phyloP scores from a whole-genome alignment of 1,284 basidiomycete species.

The Apiotrichum montevideense region DNA sequence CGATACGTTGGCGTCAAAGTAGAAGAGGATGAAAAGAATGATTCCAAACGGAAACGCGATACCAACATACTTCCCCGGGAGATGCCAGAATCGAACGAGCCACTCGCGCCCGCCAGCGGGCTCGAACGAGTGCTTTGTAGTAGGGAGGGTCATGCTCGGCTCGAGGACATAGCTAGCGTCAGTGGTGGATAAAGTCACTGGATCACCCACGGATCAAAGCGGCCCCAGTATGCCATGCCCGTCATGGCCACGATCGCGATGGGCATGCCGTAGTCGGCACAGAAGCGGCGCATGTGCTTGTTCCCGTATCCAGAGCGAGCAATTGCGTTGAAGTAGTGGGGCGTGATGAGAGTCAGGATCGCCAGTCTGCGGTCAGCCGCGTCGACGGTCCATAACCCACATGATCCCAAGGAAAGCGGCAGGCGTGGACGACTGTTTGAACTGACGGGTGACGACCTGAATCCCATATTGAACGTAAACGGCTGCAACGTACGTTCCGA shows the following conservation, averaged over 20 bases:
- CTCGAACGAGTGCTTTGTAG: slow-evolving; percentile 58
- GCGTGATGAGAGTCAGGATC: slow-evolving; percentile 64
- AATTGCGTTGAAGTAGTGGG: slow-evolving; percentile 65
- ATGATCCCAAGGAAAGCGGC: slow-evolving; percentile 63
- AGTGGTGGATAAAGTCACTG: too few relatives aligned
- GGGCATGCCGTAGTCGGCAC: slow-evolving; percentile 84
- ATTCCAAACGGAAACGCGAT: slow-evolving; percentile 55
- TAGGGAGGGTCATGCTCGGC: slow-evolving; percentile 62
- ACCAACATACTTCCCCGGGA: slow-evolving; percentile 83
- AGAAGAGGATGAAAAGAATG: slow-evolving; percentile 50
- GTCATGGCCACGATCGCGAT: slow-evolving; percentile 68
- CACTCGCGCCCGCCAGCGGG: slow-evolving; percentile 70
- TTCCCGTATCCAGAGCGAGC: slow-evolving; percentile 63
- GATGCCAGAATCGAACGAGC: slow-evolving; percentile 87
- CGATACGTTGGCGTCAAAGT: slow-evolving; percentile 49
- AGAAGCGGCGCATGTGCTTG: slow-evolving; percentile 64
- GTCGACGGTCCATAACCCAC: slow-evolving; percentile 18
- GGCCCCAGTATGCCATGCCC: slow-evolving; percentile 76
- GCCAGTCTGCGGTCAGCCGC: slow-evolving; percentile 54
- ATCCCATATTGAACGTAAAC: slow-evolving; percentile 79
- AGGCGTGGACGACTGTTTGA: slow-evolving; percentile 51
- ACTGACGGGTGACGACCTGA: slow-evolving; percentile 71
- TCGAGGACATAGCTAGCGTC: slow-evolving; percentile 43
- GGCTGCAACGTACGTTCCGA: slow-evolving; percentile 65
- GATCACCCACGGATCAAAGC: slow-evolving; percentile 51